Evolutionary conservation across 2,329 filamentous ascomycete species (phyloP).

Genomic region (Rhinocladiella mackenziei): DNA sequence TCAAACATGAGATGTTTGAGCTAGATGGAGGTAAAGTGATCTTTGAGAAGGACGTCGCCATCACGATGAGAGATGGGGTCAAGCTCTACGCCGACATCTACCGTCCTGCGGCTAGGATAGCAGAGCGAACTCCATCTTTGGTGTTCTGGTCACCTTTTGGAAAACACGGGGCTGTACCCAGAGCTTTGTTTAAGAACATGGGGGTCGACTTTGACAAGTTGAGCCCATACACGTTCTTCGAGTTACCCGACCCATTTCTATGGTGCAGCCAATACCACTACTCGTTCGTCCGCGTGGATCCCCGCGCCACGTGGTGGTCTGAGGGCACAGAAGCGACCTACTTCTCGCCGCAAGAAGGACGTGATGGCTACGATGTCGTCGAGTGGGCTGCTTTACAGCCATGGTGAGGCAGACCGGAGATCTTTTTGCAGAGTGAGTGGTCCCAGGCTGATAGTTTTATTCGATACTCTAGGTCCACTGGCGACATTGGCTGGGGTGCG

Average conservation of each 20-base stretch:
- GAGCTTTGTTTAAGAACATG: constrained; percentile 5
- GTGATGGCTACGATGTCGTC: constrained; percentile 17
- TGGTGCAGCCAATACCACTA: constrained; percentile 6
- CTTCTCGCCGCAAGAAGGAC: constrained; percentile 6
- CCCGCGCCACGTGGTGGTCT: constrained; percentile 4
- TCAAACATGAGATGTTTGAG: constrained; percentile 6
- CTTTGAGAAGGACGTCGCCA: constrained; percentile 27
- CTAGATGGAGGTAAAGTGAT: constrained; percentile 15
- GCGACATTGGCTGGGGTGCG: constrained; percentile 4
- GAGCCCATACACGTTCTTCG: constrained; percentile 1
- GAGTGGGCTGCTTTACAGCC: constrained; percentile 11
- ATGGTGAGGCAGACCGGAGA: constrained; percentile 4
- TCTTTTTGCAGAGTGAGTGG: too few relatives aligned
- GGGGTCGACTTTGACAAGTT: constrained; percentile 2
- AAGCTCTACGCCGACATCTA: constrained; percentile 31
- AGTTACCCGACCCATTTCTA: constrained; percentile 2
- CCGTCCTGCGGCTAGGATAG: constrained; percentile 18
- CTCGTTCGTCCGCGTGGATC: constrained; percentile 5
- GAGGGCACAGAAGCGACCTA: constrained; percentile 5
- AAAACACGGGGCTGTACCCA: constrained; percentile 6
- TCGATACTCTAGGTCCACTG: constrained; percentile 2
- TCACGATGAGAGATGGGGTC: constrained; percentile 30
- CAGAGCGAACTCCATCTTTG: constrained; percentile 3
- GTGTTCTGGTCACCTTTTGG: constrained; percentile 7
- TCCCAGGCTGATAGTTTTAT: not conserved